Evolutionary conservation across 139 green algal species (phyloP).

Genomic region (Desmodesmus armatus): DNA sequence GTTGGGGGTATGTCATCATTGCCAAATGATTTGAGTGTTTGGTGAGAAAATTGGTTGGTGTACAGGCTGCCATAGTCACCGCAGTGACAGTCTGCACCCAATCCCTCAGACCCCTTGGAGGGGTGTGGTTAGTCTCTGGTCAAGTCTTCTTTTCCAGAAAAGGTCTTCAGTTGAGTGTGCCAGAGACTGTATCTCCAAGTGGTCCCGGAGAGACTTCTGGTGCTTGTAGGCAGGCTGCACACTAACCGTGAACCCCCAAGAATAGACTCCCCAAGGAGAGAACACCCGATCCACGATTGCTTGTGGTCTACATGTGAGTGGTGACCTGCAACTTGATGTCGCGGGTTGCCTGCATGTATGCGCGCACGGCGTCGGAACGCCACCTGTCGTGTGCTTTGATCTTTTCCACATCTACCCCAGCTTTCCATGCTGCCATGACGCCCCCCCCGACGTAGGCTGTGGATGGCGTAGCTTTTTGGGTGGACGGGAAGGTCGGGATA

Average conservation of each 20-base stretch:
- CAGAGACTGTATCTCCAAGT: no score
- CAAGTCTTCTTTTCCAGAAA: no score
- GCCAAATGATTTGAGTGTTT: no score
- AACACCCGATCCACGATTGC: neutral
- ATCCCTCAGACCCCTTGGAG: no score
- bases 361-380: neutral
- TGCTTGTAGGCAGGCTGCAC: neutral
- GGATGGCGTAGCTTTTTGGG: neutral
- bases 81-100: no score
- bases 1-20: no score
- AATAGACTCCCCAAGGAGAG: neutral
- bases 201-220: no score
- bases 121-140: no score
- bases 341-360: conserved; percentile 5
- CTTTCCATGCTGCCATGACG: conserved; percentile 4
- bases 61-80: no score
- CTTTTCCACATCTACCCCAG: conserved; percentile 8
- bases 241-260: neutral
- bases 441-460: neutral
- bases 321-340: neutral
- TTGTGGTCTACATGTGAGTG: neutral
- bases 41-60: no score
- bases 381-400: conserved; percentile 10
- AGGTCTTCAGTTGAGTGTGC: no score
- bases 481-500: conserved; percentile 1